Evolutionary conservation across 805 yeast species (phyloP), one percentile per base, ranked within the genome.

Genomic region (Yarrowia porcina): DNA sequence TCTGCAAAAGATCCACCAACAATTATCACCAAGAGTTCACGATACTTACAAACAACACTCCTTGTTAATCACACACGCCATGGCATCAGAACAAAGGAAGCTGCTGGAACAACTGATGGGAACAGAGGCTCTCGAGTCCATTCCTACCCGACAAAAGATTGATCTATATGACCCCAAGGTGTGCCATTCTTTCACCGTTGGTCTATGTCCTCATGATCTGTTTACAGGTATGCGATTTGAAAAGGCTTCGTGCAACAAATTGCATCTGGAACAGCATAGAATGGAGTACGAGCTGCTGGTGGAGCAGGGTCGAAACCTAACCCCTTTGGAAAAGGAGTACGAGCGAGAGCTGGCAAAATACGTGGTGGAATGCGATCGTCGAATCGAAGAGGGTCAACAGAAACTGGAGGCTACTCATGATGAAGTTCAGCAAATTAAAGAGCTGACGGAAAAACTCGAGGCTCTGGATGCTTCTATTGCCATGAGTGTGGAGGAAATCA

Each of bases 61-160:
- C n/a, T n/a, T n/a, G n/a, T n/a, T n/a, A n/a, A n/a, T n/a, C 38
- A 50, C 33, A 23, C 44, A 52, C 11, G 4, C 7, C 20, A 39
- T 52, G 59, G 78, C 81, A 0, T 89, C 89, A 30, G 88, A 87
- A 71, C 97, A 91, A 72, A 74, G 93, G 57, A 81, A 82, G 74
- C 81, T 84, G 56, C 75, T 91, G 28, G 94, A 89, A 71, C 91
- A 88, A 78, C 80, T 91, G 10, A 87, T 91, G 91, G 94, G 93
- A 10, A 77, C 80, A 38, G 69, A 72, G 68, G 67, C 71, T 50
- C 70, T 66, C 32, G 71, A 64, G 64, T 65, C 54, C 63, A 66
- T 50, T 64, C 67, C 63, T 64, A 69, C 59, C 63, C 70, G 45
- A 64, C 65, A 75, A 68, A 67, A 81, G 69, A 70, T 78, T 72